Base-by-base conservation (phyloP, 345 rosid species). In the Citrus inodora region DNA sequence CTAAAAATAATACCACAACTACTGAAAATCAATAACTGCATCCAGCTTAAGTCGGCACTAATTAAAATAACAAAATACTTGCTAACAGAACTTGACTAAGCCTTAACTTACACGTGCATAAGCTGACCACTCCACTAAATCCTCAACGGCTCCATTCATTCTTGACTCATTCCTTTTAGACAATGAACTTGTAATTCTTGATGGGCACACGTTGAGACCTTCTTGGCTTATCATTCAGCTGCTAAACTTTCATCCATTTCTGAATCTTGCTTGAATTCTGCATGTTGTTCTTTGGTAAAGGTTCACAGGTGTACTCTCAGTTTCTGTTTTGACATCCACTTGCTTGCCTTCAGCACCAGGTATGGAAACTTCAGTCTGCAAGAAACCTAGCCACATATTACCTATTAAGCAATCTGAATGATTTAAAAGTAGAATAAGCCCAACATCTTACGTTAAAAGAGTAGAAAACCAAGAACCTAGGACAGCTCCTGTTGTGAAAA, bases 331-430 rank as follows among this genome's bases (percentile, higher is more conserved):
- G 75, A 83, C 78, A 85, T 90, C 95, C 71, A 76, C 82, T 25
- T 87, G 93, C 78, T 92, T 91, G 78, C 91, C 94, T 35, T 91
- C 94, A 70, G 42, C 81, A 76, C 95, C 95, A 79, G 94, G 71
- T 76, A 90, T 85, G 79, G 92, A 90, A 82, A 96, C 97, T 85
- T 96, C 99, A 71, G 91, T 96, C 97, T 95, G 90, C 80, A 85
- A 85, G 79, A 71, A 48, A 71, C 42, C 38, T 51, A 80, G 24
- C 59, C 58, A 75, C 19, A 76, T 24, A 13, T 42, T 63, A 51
- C 68, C 66, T 40, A 7, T 35, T 48, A 78, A 62, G 59, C 56
- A 37, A 67, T 68, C 67, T 38, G 38, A 66, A 28, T 25, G 33
- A 59, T 69, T 46, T 46, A 42, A 76, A 35, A 27, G 28, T 70